Percentiles rank a stretch among this genome's conserved stretches.
Conservation (phyloP, 805 yeast genomes). For the Sugiyamaella smithiae region DNA sequence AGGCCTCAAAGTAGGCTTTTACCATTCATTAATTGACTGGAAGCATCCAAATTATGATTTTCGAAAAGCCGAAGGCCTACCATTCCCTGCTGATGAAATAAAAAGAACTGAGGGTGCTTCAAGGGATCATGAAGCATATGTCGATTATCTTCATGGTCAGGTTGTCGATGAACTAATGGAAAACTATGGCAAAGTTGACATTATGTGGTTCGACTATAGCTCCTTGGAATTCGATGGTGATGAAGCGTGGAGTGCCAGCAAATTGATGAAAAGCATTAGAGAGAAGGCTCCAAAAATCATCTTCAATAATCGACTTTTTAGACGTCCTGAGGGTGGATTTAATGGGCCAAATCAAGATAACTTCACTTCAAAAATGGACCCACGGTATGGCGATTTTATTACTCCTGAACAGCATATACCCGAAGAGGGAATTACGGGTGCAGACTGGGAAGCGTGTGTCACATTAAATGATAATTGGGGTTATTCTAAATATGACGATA, state of each 20-base stretch:
- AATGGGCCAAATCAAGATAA: constrained; percentile 13
- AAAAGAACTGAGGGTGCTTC: constrained; percentile 6
- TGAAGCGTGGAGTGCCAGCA: constrained; percentile 18
- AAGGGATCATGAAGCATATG: constrained; percentile 16
- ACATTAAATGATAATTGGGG: constrained; percentile 22
- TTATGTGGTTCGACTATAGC: constrained; percentile 21
- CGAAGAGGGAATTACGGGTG: constrained; percentile 11
- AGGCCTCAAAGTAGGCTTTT: constrained; percentile 17
- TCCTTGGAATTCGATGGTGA: constrained; percentile 20
- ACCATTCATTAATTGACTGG: constrained; percentile 22
- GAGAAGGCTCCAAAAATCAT: constrained; percentile 15
- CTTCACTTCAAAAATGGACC: constrained; percentile 13
- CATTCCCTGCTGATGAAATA: constrained; percentile 16
- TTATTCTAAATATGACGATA: constrained; percentile 14
- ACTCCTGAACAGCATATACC: constrained; percentile 22
- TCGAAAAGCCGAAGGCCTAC: constrained; percentile 7
- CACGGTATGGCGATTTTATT: constrained; percentile 20
- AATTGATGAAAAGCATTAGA: constrained; percentile 12
- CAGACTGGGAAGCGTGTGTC: constrained; percentile 19
- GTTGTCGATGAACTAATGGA: constrained; percentile 15
- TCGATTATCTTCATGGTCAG: constrained; percentile 20
- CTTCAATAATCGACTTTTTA: constrained; percentile 19
- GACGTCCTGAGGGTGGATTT: constrained; percentile 18
- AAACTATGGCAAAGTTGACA: constrained; percentile 15
- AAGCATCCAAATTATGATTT: constrained; percentile 20